Evolutionary conservation across 2,329 filamentous ascomycete species (phyloP), one percentile per base, ranked within the genome.

Genomic region (Fusarium dlaminii): DNA sequence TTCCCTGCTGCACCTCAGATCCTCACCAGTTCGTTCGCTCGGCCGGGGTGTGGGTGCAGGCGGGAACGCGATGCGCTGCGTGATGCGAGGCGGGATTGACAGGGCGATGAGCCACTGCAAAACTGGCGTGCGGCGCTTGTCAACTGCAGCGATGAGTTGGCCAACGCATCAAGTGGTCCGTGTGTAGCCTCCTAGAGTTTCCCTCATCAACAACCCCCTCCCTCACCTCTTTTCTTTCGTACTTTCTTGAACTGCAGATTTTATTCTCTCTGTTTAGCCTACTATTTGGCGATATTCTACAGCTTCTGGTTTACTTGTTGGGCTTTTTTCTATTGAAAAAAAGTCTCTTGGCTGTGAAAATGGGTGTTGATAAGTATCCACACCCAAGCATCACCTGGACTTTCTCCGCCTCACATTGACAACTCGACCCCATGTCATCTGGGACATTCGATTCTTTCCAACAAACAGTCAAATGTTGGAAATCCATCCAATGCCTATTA

Each of bases 91-190:
- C 70, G 66, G 72, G 72, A 73, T 75, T 74, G 74, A 79, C 74
- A 73, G 70, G 74, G 72, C 70, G 66, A 70, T 62, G 74, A 73
- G 64, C 64, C 70, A 65, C 52, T 68, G 46, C 70, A 74, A 74
- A 74, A 72, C 66, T 66, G 70, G 70, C 66, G 70, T 74, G 71
- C 77, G 77, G 78, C 77, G 77, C 78, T 79, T 80, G 80, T 77
- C 77, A 78, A 79, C 80, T 91, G 82, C 82, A 83, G 73, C 80
- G 80, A 82, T 83, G 82, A 82, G 82, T 80, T 83, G 81, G 81
- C 81, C 81, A 83, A 82, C 81, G 80, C 81, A 83, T 81, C 81
- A 82, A 81, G 81, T 83, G 82, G 81, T 80, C 81, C 82, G 80
- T 83, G 81, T 82, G 80, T 81, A 82, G 81, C 81, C 78, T 77